Conservation (phyloP, 1,284 basidiomycete species). For the Naganishia sp. region DNA sequence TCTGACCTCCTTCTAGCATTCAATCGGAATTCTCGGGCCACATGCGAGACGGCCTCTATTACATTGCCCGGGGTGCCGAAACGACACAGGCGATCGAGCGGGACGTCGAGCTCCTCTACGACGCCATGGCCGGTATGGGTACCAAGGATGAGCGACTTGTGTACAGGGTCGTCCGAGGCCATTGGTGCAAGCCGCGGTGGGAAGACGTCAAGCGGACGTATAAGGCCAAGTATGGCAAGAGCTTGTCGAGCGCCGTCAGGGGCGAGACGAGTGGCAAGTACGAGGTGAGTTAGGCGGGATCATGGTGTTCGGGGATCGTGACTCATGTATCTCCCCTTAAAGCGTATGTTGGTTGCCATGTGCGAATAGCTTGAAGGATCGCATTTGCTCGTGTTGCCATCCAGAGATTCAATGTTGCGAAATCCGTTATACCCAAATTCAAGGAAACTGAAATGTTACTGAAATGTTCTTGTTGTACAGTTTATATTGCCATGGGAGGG, state of each 20-base stretch:
- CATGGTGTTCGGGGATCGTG: neutral
- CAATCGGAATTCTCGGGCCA: constrained; percentile 54
- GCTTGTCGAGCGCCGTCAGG: constrained; percentile 46
- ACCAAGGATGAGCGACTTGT: constrained; percentile 54
- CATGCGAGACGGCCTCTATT: constrained; percentile 50
- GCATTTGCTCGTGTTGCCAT: neutral
- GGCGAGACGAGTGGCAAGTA: constrained; percentile 55
- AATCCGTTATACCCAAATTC: neutral
- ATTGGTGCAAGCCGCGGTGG: constrained; percentile 53
- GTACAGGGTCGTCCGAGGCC: constrained; percentile 50
- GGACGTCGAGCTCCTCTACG: constrained; percentile 49
- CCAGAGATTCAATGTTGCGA: neutral
- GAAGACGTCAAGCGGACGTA: constrained; percentile 51
- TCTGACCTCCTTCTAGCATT: constrained; percentile 39
- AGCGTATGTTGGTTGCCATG: constrained; percentile 18
- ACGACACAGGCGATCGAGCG: constrained; percentile 48
- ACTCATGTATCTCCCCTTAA: neutral
- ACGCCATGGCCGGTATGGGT: constrained; percentile 51
- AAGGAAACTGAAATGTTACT: neutral
- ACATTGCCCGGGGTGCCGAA: constrained; percentile 49
- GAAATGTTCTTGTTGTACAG: neutral
- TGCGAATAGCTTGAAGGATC: constrained; percentile 1
- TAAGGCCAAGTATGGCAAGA: constrained; percentile 44
- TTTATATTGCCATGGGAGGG: neutral
- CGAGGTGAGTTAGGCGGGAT: constrained; percentile 35